Conservation (phyloP, 2,329 filamentous ascomycete genomes). For the Talaromyces sp. region DNA sequence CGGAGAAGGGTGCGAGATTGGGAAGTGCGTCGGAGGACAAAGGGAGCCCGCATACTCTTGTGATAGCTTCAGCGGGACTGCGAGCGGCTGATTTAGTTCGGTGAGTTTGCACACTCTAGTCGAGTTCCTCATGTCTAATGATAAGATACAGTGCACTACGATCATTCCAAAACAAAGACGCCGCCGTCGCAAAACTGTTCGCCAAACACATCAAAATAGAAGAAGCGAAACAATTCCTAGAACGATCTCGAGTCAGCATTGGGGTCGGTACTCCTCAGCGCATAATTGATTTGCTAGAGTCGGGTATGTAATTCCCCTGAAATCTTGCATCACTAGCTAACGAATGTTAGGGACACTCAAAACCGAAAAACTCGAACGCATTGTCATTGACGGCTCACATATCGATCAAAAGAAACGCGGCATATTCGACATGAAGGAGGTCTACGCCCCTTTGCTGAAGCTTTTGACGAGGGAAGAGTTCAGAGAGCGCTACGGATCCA, state of each 20-base stretch:
- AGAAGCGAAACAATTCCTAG: slow-evolving; percentile 75
- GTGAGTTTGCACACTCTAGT: slow-evolving; percentile 42
- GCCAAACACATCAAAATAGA: slow-evolving; percentile 97
- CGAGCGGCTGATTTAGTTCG: slow-evolving; percentile 80
- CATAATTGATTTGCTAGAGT: slow-evolving; percentile 75
- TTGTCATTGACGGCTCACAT: slow-evolving; percentile 87
- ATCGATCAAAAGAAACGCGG: slow-evolving; percentile 94
- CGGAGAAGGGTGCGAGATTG: slow-evolving; percentile 58
- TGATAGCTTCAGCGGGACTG: slow-evolving; percentile 80
- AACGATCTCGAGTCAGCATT: slow-evolving; percentile 68
- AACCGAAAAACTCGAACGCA: slow-evolving; percentile 66
- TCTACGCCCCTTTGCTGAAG: slow-evolving; percentile 72
- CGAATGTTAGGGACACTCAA: slow-evolving; percentile 60
- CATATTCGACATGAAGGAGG: slow-evolving; percentile 93
- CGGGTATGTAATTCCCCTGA: slow-evolving; percentile 54
- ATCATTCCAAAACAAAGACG: slow-evolving; percentile 74
- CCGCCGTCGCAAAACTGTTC: slow-evolving; percentile 83
- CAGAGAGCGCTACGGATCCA: slow-evolving; percentile 62
- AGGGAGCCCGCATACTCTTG: slow-evolving; percentile 77
- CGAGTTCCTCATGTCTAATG: neutral
- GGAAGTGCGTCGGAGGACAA: slow-evolving; percentile 64
- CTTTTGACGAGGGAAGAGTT: slow-evolving; percentile 70
- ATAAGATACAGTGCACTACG: slow-evolving; percentile 59
- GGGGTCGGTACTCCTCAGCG: slow-evolving; percentile 86
- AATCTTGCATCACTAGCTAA: neutral